Evolutionary conservation across 768 basidiomycete genomes (phyloP).

Genomic region (Psilocybe tampanensis): DNA sequence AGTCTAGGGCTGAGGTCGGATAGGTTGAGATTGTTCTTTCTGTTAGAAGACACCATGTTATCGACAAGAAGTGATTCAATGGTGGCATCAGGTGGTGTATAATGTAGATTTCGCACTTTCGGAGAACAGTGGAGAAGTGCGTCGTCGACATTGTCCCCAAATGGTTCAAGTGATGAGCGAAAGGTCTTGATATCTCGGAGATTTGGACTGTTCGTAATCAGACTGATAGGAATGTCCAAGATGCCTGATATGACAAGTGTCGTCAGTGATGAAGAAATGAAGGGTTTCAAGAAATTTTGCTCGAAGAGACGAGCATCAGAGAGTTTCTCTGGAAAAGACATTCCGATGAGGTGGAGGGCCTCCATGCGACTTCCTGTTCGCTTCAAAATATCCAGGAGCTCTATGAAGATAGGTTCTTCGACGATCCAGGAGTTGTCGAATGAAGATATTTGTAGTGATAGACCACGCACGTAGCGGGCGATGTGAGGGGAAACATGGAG

Average conservation of each 20-base stretch:
- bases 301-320: slow-evolving; percentile 3
- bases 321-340: slow-evolving; percentile 7
- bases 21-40: background rate
- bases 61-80: background rate
- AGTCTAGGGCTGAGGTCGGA: background rate
- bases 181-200: slow-evolving; percentile 2
- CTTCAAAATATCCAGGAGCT: slow-evolving; percentile 2
- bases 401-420: slow-evolving; percentile 4
- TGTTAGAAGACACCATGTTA: background rate
- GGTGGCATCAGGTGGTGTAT: background rate
- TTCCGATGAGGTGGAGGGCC: slow-evolving; percentile 2
- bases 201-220: slow-evolving; percentile 2
- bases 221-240: slow-evolving; percentile 4
- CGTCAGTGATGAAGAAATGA: slow-evolving; percentile 2
- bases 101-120: background rate
- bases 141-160: background rate
- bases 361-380: background rate
- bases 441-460: background rate
- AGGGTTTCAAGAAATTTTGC: slow-evolving; percentile 6
- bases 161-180: background rate
- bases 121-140: background rate
- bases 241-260: slow-evolving; percentile 1
- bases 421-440: slow-evolving; percentile 8
- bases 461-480: slow-evolving; percentile 6
- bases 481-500: slow-evolving; percentile 2